Conservation (phyloP, 495 filamentous ascomycete species). For the Xylaria telfairii region DNA sequence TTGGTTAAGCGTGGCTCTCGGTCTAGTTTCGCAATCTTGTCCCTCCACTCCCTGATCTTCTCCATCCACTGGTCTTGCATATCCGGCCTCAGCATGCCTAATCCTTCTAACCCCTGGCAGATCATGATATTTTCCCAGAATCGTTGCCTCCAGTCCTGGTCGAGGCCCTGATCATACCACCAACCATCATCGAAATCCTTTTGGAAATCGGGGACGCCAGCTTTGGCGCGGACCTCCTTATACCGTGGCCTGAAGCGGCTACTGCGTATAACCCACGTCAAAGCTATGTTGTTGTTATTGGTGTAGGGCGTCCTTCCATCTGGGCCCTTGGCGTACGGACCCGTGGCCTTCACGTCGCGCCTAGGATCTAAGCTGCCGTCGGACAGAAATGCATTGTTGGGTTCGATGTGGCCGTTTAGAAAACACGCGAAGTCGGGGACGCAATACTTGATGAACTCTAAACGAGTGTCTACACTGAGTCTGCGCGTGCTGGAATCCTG, state of each 20-base stretch:
- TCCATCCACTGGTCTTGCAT: constrained; percentile 14
- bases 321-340: not conserved
- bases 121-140: constrained; percentile 28
- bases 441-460: constrained; percentile 49
- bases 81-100: constrained; percentile 22
- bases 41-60: constrained; percentile 24
- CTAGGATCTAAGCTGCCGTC: constrained; percentile 13
- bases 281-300: constrained; percentile 14
- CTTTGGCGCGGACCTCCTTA: constrained; percentile 5
- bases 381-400: not conserved
- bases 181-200: not conserved
- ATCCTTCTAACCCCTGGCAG: constrained; percentile 26
- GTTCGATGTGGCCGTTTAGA: not conserved
- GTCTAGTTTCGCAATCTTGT: constrained; percentile 19
- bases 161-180: constrained; percentile 7
- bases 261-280: constrained; percentile 22
- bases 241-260: constrained; percentile 11
- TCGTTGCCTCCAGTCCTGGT: constrained; percentile 20
- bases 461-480: constrained; percentile 33
- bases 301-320: not conserved
- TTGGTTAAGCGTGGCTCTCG: not conserved
- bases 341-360: not conserved
- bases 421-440: constrained; percentile 34
- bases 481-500: not conserved
- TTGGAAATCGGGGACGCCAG: constrained; percentile 18